Evolutionary conservation across 345 rosid species (phyloP).

Genomic region (Populus ilicifolia): DNA sequence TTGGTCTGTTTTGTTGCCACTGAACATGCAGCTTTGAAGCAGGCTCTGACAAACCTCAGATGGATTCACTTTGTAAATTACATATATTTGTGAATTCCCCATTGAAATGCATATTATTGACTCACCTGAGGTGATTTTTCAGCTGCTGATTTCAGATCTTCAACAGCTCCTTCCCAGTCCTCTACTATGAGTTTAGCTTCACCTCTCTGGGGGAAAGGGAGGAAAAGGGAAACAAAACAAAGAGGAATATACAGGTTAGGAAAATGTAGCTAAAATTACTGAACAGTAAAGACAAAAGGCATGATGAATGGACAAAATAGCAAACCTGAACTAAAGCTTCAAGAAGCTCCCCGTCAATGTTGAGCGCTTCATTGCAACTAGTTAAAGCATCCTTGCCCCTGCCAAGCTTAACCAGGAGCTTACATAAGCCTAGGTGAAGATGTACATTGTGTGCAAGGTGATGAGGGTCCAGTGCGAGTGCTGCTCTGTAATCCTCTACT

Average conservation of each 20-base stretch:
- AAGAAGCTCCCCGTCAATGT: slow-evolving; percentile 70
- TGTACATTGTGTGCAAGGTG: slow-evolving; percentile 81
- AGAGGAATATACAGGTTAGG: slow-evolving; percentile 1
- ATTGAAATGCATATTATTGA: background rate
- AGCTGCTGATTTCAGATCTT: slow-evolving; percentile 82
- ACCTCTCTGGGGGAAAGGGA: slow-evolving; percentile 52
- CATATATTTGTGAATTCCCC: too few species aligned
- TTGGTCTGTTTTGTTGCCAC: background rate
- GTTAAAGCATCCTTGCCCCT: slow-evolving; percentile 86
- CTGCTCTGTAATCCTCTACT: slow-evolving; percentile 81
- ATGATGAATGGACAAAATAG: slow-evolving; percentile 1
- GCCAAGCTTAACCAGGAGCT: slow-evolving; percentile 86
- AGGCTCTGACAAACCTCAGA: background rate
- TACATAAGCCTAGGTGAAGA: slow-evolving; percentile 92
- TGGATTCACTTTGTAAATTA: background rate
- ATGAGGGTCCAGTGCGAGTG: slow-evolving; percentile 82
- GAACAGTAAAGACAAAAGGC: background rate
- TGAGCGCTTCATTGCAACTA: slow-evolving; percentile 79
- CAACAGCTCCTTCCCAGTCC: slow-evolving; percentile 99
- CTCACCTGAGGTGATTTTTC: slow-evolving; percentile 84
- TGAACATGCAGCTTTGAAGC: background rate
- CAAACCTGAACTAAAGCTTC: slow-evolving; percentile 92
- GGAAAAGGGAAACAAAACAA: background rate
- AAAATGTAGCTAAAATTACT: background rate
- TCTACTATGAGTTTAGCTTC: slow-evolving; percentile 91